Percentiles rank a stretch among this genome's conserved stretches.
phyloP scores from a whole-genome alignment of 2,329 filamentous ascomycete species.

The Metarhizium sp. region DNA sequence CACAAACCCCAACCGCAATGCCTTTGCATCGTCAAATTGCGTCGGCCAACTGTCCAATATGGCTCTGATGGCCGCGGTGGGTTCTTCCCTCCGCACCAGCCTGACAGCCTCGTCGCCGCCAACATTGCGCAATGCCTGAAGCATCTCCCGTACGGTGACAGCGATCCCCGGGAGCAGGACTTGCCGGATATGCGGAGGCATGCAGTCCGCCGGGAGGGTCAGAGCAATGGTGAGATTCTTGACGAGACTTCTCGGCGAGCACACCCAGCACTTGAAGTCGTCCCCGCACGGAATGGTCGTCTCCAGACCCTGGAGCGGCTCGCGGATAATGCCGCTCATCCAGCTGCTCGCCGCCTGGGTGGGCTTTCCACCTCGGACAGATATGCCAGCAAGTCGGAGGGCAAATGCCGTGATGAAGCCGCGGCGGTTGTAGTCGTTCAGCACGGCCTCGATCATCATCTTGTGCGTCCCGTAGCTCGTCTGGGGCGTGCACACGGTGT shows the following conservation, averaged over 20 bases:
- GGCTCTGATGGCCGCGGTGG: conserved; percentile 34
- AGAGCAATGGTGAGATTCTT: conserved; percentile 37
- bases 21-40: conserved; percentile 39
- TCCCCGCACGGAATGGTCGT: conserved; percentile 36
- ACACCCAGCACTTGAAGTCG: conserved; percentile 40
- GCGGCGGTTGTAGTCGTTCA: conserved; percentile 30
- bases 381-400: conserved; percentile 50
- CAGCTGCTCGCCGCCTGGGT: conserved; percentile 53
- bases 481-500: conserved; percentile 42
- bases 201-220: conserved; percentile 28
- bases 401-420: conserved; percentile 47
- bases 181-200: conserved; percentile 24
- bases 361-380: conserved; percentile 49
- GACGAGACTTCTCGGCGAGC: conserved; percentile 39
- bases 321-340: conserved; percentile 51
- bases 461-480: conserved; percentile 53
- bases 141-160: conserved; percentile 42
- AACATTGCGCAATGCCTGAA: conserved; percentile 38
- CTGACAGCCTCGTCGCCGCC: conserved; percentile 34
- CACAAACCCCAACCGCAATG: conserved; percentile 40
- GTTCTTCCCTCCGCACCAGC: conserved; percentile 35
- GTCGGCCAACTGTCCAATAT: conserved; percentile 48
- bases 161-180: conserved; percentile 44
- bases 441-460: conserved; percentile 43
- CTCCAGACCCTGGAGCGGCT: conserved; percentile 37